phyloP scores from a whole-genome alignment of 2,329 filamentous ascomycete species.

The Colletotrichum sp. region DNA sequence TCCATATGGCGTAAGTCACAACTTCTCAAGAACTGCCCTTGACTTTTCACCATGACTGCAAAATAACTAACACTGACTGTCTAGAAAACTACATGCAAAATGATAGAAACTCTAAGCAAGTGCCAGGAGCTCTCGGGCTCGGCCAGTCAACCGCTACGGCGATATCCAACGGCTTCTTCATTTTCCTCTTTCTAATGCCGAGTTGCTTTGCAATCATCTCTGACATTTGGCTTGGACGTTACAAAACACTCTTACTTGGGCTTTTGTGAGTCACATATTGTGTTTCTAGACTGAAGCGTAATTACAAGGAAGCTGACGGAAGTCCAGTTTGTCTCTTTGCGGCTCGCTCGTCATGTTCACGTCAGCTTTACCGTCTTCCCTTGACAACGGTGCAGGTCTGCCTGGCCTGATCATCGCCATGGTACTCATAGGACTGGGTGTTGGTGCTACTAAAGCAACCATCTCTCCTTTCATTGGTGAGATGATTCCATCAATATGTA shows the following conservation, averaged over 20 bases:
- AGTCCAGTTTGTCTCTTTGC: conserved; percentile 50
- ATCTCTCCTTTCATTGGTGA: conserved; percentile 35
- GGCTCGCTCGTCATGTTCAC: conserved; percentile 59
- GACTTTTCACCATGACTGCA: neutral
- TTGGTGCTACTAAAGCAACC: conserved; percentile 65
- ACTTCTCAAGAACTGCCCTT: neutral
- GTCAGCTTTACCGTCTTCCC: conserved; percentile 57
- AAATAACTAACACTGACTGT: neutral
- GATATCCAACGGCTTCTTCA: conserved; percentile 51
- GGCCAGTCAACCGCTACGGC: conserved; percentile 54
- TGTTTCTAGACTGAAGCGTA: conserved; percentile 16
- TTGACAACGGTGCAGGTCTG: conserved; percentile 55
- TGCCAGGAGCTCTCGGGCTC: conserved; percentile 54
- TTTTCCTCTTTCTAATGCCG: conserved; percentile 57
- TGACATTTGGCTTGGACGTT: conserved; percentile 66
- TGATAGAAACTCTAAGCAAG: conserved; percentile 27
- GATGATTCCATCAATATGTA: fast-evolving
- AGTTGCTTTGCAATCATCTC: conserved; percentile 63
- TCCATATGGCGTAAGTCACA: conserved; percentile 21
- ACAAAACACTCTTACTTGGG: conserved; percentile 53
- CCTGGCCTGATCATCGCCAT: conserved; percentile 60
- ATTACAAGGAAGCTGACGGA: neutral
- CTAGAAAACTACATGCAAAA: conserved; percentile 49
- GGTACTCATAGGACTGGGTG: conserved; percentile 63
- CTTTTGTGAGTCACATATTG: conserved; percentile 16